phyloP scores from a whole-genome alignment of 495 filamentous ascomycete species.

The Aspergillus funiculosus region DNA sequence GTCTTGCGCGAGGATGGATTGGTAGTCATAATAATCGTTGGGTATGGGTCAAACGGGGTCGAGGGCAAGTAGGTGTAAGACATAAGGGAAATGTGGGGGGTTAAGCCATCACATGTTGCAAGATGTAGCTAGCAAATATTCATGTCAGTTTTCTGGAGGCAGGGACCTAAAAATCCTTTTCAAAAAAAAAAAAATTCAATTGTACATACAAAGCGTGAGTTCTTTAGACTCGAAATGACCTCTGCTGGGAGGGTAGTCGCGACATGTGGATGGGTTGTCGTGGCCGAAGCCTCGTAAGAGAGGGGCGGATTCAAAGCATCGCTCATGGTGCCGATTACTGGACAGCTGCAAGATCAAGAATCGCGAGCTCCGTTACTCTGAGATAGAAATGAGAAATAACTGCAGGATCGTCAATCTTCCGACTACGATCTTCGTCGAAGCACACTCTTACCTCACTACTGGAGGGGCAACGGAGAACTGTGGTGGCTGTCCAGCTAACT shows the following conservation, averaged over 20 bases:
- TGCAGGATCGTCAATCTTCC: no score
- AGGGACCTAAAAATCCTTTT: no score
- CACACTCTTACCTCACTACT: neutral
- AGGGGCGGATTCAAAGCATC: slow-evolving; percentile 52
- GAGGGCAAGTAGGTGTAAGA: slow-evolving; percentile 96
- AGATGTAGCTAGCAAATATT: slow-evolving; percentile 69
- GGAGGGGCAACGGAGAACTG: slow-evolving; percentile 11
- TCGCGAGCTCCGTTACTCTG: no score
- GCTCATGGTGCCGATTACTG: slow-evolving; percentile 33
- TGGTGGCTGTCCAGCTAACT: slow-evolving; percentile 1
- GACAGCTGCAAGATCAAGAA: neutral
- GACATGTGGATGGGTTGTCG: slow-evolving; percentile 62
- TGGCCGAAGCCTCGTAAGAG: slow-evolving; percentile 68
- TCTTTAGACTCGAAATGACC: slow-evolving; percentile 85
- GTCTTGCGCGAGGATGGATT: slow-evolving; percentile 86
- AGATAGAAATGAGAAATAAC: neutral
- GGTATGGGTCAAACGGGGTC: slow-evolving; percentile 64
- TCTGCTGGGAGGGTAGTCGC: slow-evolving; percentile 68
- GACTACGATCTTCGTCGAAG: no score
- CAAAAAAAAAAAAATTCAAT: neutral
- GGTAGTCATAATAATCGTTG: slow-evolving; percentile 89
- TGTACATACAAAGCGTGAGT: slow-evolving; percentile 78
- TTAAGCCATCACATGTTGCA: slow-evolving; percentile 75
- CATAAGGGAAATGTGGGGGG: slow-evolving; percentile 95
- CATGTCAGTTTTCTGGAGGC: no score